Conservation (phyloP, 108 stramenopile genomes). For the Skeletonema menzelii region DNA sequence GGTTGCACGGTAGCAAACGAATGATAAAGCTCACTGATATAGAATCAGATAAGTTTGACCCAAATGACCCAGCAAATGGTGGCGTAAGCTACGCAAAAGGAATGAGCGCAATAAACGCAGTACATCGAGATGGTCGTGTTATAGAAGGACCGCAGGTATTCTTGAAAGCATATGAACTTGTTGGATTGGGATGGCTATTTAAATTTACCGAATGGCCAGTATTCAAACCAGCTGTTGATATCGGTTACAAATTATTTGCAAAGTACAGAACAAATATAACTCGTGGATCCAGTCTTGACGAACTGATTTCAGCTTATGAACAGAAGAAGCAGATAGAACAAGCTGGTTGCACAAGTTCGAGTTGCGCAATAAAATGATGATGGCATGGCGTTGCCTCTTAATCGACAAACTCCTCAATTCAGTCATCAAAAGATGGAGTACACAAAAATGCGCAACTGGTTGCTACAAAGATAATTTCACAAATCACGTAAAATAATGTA, state of each 20-base stretch:
- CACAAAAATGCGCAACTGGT: no score
- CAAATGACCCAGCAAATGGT: slow-evolving; percentile 53
- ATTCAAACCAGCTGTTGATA: slow-evolving; percentile 28
- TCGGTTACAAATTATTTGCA: slow-evolving; percentile 56
- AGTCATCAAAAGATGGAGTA: no score
- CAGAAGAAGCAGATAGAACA: slow-evolving; percentile 20
- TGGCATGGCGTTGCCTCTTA: neutral
- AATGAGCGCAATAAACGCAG: slow-evolving; percentile 60
- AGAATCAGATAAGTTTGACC: slow-evolving; percentile 47
- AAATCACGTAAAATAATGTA: neutral
- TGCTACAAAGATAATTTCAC: no score
- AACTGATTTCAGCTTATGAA: slow-evolving; percentile 41
- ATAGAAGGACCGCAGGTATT: slow-evolving; percentile 60
- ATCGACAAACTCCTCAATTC: no score
- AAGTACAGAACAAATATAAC: slow-evolving; percentile 53
- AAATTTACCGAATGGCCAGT: slow-evolving; percentile 34
- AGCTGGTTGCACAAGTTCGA: neutral
- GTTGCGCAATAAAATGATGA: neutral
- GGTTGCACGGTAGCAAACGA: slow-evolving; percentile 4
- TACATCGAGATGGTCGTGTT: slow-evolving; percentile 46
- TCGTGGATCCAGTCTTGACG: slow-evolving; percentile 44
- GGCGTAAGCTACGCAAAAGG: slow-evolving; percentile 49
- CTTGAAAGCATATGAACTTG: slow-evolving; percentile 44
- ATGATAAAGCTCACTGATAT: slow-evolving; percentile 60
- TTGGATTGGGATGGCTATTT: slow-evolving; percentile 59